phyloP scores from a whole-genome alignment of 1,284 basidiomycete genomes.

The Veloboletus limbatus region DNA sequence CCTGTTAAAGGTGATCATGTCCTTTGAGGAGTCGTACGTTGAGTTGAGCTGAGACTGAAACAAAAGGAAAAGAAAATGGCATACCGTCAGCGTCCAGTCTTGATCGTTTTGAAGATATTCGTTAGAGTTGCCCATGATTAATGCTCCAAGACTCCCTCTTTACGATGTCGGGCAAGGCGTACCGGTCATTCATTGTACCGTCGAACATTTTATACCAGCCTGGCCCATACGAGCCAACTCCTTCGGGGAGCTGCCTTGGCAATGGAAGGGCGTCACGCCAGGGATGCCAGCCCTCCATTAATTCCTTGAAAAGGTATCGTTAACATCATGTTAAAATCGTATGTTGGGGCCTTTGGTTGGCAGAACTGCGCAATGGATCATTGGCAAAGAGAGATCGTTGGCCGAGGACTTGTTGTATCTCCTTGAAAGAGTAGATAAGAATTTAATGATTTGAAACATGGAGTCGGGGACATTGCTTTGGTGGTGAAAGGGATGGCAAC shows the following conservation, averaged over 20 bases:
- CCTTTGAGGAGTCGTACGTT: background rate
- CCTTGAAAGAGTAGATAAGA: background rate
- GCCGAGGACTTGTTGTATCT: background rate
- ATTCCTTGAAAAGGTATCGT: constrained; percentile 1
- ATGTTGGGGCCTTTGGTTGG: background rate
- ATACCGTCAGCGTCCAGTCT: constrained; percentile 4
- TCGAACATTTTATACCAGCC: constrained; percentile 14
- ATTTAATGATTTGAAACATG: background rate
- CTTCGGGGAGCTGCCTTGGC: background rate
- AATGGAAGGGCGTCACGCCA: background rate
- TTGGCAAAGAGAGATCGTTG: constrained; percentile 15
- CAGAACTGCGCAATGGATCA: background rate
- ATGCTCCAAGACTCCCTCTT: background rate
- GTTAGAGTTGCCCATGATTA: background rate
- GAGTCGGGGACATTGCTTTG: background rate
- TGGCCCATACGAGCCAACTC: constrained; percentile 4
- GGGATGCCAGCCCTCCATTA: background rate
- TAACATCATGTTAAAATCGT: background rate
- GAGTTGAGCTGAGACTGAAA: background rate
- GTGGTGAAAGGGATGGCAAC: background rate
- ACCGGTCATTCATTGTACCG: background rate
- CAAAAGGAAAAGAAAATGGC: background rate
- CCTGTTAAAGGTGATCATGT: constrained; percentile 7
- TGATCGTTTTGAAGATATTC: background rate
- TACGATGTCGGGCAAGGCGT: background rate